Evolutionary conservation across 2,329 filamentous ascomycete genomes (phyloP).

Genomic region (Chrysoporthe deuterocubensis): DNA sequence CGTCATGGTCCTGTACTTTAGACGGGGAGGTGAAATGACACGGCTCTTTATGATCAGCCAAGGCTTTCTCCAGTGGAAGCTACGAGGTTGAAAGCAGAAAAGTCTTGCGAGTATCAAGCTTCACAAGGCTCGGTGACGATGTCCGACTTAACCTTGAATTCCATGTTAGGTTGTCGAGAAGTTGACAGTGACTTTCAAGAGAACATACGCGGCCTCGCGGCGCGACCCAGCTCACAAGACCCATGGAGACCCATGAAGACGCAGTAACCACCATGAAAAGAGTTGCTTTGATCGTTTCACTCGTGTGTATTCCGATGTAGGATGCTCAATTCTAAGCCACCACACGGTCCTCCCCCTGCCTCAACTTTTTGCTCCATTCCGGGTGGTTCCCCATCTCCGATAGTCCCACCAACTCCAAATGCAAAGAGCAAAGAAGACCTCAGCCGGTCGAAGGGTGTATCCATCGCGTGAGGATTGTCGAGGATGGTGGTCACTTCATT

Average conservation of each 20-base stretch:
- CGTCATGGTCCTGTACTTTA: conserved; percentile 37
- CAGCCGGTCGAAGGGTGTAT: conserved; percentile 23
- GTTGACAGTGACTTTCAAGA: not conserved
- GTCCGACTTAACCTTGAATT: too few species aligned
- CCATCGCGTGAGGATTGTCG: conserved; percentile 24
- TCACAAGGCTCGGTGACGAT: too few species aligned
- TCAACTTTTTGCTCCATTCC: conserved; percentile 16
- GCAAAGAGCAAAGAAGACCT: conserved; percentile 26
- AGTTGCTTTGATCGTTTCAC: conserved; percentile 22
- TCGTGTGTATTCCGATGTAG: conserved; percentile 29
- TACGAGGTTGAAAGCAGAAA: not conserved
- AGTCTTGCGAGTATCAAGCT: not conserved
- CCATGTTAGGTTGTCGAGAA: too few species aligned
- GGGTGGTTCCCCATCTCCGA: conserved; percentile 29
- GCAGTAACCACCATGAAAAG: not conserved
- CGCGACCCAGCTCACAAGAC: not conserved
- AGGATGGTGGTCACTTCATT: conserved; percentile 15
- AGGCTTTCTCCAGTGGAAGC: not conserved
- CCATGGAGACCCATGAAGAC: not conserved
- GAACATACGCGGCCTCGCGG: not conserved
- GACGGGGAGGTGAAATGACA: conserved; percentile 30
- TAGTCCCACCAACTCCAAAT: conserved; percentile 30
- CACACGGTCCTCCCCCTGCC: conserved; percentile 19
- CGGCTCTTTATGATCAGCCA: conserved; percentile 5
- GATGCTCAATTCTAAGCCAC: conserved; percentile 27